Conservation (phyloP, 1,139 yeast species). For the Yamadazyma triangularis region DNA sequence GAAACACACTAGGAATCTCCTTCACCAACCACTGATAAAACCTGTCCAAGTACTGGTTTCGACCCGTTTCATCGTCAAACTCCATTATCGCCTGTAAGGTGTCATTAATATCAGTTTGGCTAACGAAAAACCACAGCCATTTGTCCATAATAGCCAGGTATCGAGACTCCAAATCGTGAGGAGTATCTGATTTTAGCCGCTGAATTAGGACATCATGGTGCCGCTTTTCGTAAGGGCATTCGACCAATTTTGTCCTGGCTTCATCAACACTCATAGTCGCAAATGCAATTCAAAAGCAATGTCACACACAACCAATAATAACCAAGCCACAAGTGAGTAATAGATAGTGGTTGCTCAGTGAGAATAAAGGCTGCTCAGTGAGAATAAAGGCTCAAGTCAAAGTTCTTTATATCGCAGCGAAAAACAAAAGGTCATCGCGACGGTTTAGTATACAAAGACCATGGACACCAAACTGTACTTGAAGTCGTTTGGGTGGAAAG, state of each 20-base stretch:
- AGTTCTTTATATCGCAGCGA: too few species aligned
- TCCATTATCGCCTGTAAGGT: conserved; percentile 23
- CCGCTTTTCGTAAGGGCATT: conserved; percentile 12
- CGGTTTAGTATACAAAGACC: conserved; percentile 1
- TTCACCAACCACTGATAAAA: conserved; percentile 16
- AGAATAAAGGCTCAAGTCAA: too few species aligned
- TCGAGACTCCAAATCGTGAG: conserved; percentile 7
- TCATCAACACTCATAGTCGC: too few species aligned
- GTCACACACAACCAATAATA: too few species aligned
- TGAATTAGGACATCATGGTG: conserved; percentile 19
- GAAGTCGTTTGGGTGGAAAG: conserved; percentile 82
- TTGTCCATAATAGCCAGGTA: conserved; percentile 18
- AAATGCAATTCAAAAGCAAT: too few species aligned
- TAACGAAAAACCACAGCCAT: conserved; percentile 15
- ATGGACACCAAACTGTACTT: conserved; percentile 80
- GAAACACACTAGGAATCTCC: conserved; percentile 16
- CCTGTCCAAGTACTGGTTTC: conserved; percentile 10
- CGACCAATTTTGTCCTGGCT: too few species aligned
- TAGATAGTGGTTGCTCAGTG: too few species aligned
- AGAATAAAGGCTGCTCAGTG: too few species aligned
- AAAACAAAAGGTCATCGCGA: conserved; percentile 4
- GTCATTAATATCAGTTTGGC: conserved; percentile 19
- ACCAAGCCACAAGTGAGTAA: too few species aligned
- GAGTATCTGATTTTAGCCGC: conserved; percentile 8
- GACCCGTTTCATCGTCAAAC: conserved; percentile 9